A percentile compares a stretch with the other conserved stretches of the same genome.
phyloP scores from a whole-genome alignment of 441 rosid genomes.

The Eruca vesicaria region DNA sequence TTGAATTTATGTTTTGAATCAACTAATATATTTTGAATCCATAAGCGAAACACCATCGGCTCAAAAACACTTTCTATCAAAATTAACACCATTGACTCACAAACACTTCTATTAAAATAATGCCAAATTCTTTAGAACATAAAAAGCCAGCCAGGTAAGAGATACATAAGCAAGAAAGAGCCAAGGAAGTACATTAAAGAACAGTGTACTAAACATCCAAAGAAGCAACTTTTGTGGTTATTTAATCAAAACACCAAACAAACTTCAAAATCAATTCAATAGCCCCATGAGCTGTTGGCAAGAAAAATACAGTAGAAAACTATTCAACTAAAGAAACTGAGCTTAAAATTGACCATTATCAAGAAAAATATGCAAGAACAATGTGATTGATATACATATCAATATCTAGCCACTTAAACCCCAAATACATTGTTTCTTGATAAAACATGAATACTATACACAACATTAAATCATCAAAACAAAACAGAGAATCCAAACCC shows the following conservation, averaged over 20 bases:
- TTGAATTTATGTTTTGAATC: background rate
- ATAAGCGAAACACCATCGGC: background rate
- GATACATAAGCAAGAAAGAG: conserved; percentile 4
- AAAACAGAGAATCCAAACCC: conserved; percentile 1
- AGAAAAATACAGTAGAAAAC: no score
- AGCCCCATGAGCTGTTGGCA: background rate
- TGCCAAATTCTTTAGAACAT: background rate
- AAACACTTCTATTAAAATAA: background rate
- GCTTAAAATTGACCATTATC: background rate
- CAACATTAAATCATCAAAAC: conserved; percentile 3
- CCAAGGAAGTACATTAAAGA: conserved; percentile 12
- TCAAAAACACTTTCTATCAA: background rate
- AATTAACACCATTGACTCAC: conserved; percentile 7
- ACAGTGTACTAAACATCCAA: conserved; percentile 17
- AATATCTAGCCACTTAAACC: background rate
- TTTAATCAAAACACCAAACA: conserved; percentile 25
- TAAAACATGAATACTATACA: background rate
- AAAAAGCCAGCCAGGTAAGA: background rate
- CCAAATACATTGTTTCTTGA: background rate
- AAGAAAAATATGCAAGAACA: background rate
- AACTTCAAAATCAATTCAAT: conserved; percentile 26
- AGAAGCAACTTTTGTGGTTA: conserved; percentile 28
- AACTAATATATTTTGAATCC: background rate
- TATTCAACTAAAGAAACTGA: background rate
- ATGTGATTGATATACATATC: background rate